Percentiles rank a stretch among this genome's conserved stretches.
phyloP scores from a whole-genome alignment of 352 stramenopile species.

The Globisporangium sylvaticum region DNA sequence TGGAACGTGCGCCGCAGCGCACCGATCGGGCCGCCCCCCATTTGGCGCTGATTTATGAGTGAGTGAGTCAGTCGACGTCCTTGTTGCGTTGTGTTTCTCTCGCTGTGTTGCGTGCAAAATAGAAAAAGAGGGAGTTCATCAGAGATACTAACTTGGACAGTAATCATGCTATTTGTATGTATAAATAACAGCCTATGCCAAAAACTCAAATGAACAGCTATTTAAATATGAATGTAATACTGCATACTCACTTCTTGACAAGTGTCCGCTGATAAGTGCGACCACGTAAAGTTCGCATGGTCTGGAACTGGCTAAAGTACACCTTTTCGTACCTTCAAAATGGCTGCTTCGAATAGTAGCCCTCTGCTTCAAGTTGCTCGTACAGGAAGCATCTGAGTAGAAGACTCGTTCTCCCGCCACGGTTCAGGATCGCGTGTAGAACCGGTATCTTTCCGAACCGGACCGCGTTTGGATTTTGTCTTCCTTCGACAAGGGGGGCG shows the following conservation, averaged over 20 bases:
- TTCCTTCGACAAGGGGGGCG: slow-evolving; percentile 15
- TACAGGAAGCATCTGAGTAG: neutral
- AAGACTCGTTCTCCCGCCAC: neutral
- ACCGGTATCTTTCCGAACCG: slow-evolving; percentile 10
- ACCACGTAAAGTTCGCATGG: neutral
- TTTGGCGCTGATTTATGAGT: neutral
- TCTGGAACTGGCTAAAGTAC: neutral
- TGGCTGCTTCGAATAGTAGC: neutral
- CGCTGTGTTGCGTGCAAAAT: neutral
- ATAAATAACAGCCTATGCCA: neutral
- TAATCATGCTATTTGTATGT: neutral
- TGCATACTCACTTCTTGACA: neutral
- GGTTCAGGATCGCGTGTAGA: slow-evolving; percentile 2
- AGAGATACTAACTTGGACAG: neutral
- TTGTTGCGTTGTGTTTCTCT: neutral
- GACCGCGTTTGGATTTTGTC: slow-evolving; percentile 12
- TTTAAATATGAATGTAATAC: neutral
- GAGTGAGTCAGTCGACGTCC: neutral
- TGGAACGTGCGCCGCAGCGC: slow-evolving; percentile 31
- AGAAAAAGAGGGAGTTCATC: neutral
- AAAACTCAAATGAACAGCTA: too few species aligned
- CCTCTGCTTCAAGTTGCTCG: neutral
- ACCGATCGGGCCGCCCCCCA: slow-evolving; percentile 17
- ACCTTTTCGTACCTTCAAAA: neutral
- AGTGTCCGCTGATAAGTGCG: neutral